These are phyloP conservation scores for Nadsonia commutata DNA, from an alignment of 1,139 yeast genomes.

Conservation along the genomic window DNA sequence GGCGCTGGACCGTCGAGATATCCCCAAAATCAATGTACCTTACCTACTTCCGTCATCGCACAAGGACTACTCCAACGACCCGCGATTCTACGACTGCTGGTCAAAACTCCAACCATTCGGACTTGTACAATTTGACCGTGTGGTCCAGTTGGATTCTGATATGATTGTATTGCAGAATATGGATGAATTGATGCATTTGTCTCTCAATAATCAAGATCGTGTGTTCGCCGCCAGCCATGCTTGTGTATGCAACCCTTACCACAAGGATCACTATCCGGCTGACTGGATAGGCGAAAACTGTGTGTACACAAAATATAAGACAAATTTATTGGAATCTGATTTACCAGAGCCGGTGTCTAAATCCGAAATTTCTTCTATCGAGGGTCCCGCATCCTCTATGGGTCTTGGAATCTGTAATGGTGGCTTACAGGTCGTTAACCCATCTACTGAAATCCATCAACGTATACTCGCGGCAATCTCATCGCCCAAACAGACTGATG, in stretches of 20 bases:
- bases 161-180: constrained; percentile 39
- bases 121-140: constrained; percentile 32
- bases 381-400: constrained; percentile 28
- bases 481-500: constrained; percentile 22
- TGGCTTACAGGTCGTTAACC: constrained; percentile 36
- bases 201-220: constrained; percentile 17
- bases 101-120: constrained; percentile 40
- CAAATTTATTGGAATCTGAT: too few relatives aligned
- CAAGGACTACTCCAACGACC: constrained; percentile 32
- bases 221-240: constrained; percentile 46
- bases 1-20: constrained; percentile 26
- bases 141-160: constrained; percentile 40
- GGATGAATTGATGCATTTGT: constrained; percentile 39
- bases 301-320: constrained; percentile 28
- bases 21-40: constrained; percentile 28
- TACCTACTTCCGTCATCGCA: constrained; percentile 29
- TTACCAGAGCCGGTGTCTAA: too few relatives aligned
- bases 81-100: constrained; percentile 44
- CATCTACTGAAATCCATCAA: constrained; percentile 24
- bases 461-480: constrained; percentile 26
- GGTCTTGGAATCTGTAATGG: constrained; percentile 39
- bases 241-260: constrained; percentile 42
- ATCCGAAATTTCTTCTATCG: constrained; percentile 16
- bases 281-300: constrained; percentile 37
- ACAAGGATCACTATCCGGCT: constrained; percentile 35